Conservation (phyloP, 2,329 filamentous ascomycete species). For the Fusarium sp. region DNA sequence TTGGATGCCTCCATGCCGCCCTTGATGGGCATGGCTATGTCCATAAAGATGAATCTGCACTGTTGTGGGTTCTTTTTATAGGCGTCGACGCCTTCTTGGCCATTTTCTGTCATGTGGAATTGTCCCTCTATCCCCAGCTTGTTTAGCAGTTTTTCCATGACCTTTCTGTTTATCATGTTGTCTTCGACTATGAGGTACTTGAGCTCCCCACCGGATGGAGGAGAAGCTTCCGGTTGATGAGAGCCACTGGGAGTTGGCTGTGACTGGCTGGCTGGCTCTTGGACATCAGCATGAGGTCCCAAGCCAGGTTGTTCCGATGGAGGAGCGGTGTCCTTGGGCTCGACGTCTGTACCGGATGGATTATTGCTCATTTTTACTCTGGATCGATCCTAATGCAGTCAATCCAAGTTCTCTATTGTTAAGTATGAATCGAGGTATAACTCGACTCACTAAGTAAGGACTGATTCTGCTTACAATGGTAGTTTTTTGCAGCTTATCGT, state of each 20-base stretch:
- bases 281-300: background rate
- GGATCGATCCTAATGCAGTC: accelerated
- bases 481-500: background rate
- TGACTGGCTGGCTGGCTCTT: background rate
- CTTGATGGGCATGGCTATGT: background rate
- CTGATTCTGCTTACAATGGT: too few relatives aligned
- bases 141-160: background rate
- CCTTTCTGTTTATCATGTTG: background rate
- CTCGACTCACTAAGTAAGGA: background rate
- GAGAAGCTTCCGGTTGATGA: background rate
- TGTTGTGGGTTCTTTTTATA: background rate
- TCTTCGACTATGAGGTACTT: background rate
- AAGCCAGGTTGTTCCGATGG: background rate
- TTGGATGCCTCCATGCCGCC: background rate
- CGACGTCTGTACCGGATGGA: background rate
- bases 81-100: background rate
- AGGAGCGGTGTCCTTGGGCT: background rate
- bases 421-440: background rate
- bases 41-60: background rate
- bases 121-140: background rate
- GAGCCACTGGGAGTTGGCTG: background rate
- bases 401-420: background rate
- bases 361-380: background rate
- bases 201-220: background rate
- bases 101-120: background rate